Evolutionary conservation across 306 rosid species (phyloP), one percentile per base, ranked within the genome.

Genomic region (Purshia tridentata): DNA sequence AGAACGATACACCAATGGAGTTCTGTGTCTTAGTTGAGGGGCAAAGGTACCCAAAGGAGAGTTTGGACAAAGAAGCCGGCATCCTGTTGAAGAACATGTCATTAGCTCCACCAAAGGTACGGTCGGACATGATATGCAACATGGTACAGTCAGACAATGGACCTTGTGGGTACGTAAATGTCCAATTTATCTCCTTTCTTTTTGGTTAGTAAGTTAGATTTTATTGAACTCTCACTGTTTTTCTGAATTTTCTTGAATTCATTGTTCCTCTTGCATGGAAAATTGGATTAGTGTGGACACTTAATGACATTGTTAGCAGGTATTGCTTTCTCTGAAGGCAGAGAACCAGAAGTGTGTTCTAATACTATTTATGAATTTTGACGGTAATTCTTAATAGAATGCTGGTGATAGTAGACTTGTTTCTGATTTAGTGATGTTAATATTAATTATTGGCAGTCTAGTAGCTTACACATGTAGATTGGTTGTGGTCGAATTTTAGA

Each of bases 21-120:
- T 89, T 87, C 69, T 91, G 97, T 77, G 78, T 82, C 78, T 53
- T 91, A 60, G 85, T 74, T 69, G 95, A 79, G 76, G 95, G 95
- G 62, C 92, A 91, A 80, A 85, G 84, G 78, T 91, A 77, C 76
- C 82, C 88, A 2, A 91, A 89, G 67, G 91, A 91, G 70, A 15
- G 48, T 23, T 68, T 91, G 85, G 79, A 72, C n/a, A 69, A 8
- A 47, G 13, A 76, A 48, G 79, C 91, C 15, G 80, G 79, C 2
- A 35, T 68, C 8, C 70, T 54, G 61, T 77, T 91, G 85, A 86
- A 81, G 78, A 40, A 68, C 0, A 74, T 77, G 82, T 86, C 95
- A 63, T 54, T 89, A 49, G 76, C 76, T 65, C 42, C 8, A 47
- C 88, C 95, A 35, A 29, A 14, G 13, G 76, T 11, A 4, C 82